Percentiles rank a stretch among this genome's conserved stretches.
phyloP scores from a whole-genome alignment of 805 yeast genomes.

The Schizosaccharomyces osmophilus region DNA sequence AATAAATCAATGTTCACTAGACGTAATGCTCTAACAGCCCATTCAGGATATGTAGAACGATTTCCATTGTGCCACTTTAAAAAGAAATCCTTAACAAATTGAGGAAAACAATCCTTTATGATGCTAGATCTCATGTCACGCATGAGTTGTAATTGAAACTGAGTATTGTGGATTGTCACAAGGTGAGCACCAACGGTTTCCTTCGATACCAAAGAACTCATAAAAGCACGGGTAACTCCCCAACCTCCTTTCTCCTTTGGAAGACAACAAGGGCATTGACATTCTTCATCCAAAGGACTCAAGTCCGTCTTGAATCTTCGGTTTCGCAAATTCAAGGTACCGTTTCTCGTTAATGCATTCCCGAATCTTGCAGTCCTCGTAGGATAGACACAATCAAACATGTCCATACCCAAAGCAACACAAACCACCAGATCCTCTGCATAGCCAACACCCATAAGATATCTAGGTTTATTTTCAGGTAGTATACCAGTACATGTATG shows the following conservation, averaged over 20 bases:
- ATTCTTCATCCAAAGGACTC: slow-evolving; percentile 18
- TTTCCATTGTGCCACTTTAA: slow-evolving; percentile 14
- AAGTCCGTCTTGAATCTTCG: slow-evolving; percentile 16
- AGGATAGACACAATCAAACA: slow-evolving; percentile 24
- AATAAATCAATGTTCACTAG: slow-evolving; percentile 16
- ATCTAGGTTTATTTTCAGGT: slow-evolving; percentile 20
- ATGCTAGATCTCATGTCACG: slow-evolving; percentile 18
- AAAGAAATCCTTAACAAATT: slow-evolving; percentile 17
- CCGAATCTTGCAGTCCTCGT: slow-evolving; percentile 22
- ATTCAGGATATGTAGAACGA: slow-evolving; percentile 15
- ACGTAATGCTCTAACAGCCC: slow-evolving; percentile 21
- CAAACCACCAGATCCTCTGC: slow-evolving; percentile 24
- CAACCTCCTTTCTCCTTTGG: slow-evolving; percentile 14
- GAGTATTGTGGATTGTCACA: slow-evolving; percentile 20
- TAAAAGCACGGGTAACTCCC: slow-evolving; percentile 18
- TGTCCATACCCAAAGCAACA: slow-evolving; percentile 23
- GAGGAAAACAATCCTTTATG: slow-evolving; percentile 16
- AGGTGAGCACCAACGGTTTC: slow-evolving; percentile 23
- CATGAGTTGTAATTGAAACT: slow-evolving; percentile 21
- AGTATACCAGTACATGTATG: slow-evolving; percentile 18
- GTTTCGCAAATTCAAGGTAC: slow-evolving; percentile 16
- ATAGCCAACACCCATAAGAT: slow-evolving; percentile 25
- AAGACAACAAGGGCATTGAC: slow-evolving; percentile 19
- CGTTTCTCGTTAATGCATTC: slow-evolving; percentile 19
- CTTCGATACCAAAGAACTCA: slow-evolving; percentile 17